These are phyloP conservation scores for Citrus trifoliata DNA, from an alignment of 345 rosid species.

Conservation along the genomic window DNA sequence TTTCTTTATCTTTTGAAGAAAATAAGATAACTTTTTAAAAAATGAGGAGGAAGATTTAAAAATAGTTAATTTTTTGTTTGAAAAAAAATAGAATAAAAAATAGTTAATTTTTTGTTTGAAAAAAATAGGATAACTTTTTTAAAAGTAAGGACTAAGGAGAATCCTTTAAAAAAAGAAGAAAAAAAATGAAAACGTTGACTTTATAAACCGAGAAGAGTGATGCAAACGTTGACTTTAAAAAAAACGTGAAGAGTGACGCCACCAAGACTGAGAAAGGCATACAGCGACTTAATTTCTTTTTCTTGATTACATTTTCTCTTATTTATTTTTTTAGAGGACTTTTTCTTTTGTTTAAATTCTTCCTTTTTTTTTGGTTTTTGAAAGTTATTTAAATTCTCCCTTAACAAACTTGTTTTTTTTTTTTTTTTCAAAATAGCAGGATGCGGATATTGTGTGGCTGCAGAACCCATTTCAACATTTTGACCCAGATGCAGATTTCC, in stretches of 20 bases:
- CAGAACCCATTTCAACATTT: constrained; percentile 69
- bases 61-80: background rate
- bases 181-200: background rate
- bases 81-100: background rate
- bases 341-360: no score
- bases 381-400: no score
- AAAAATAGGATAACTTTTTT: background rate
- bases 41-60: no score
- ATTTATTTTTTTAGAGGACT: no score
- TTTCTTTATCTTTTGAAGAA: no score
- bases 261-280: background rate
- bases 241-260: background rate
- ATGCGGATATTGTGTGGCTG: constrained; percentile 83
- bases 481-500: constrained; percentile 58
- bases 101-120: background rate
- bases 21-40: no score
- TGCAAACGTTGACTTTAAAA: background rate
- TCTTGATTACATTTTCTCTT: background rate
- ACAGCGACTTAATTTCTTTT: background rate
- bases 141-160: no score
- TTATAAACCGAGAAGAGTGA: background rate
- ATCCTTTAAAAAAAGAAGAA: no score
- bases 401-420: background rate
- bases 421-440: constrained; percentile 33
- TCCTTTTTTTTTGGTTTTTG: no score